Percentiles rank a stretch among this genome's conserved stretches.
Evolutionary conservation across 2,329 filamentous ascomycete species (phyloP).

Genomic region (Claviceps capensis): DNA sequence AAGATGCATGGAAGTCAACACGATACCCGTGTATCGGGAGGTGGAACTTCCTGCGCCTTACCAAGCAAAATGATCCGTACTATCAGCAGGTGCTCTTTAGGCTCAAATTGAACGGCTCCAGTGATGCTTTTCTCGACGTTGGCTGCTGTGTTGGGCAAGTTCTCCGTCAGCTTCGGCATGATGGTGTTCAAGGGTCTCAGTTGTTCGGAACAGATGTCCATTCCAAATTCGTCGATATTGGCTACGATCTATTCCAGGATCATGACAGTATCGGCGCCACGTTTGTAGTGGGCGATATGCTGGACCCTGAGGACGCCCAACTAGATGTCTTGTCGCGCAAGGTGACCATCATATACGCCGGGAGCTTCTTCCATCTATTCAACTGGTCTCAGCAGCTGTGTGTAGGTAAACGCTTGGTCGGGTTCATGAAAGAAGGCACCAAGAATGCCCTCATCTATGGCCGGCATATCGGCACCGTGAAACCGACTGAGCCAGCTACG

Average conservation of each 20-base stretch:
- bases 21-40: conserved; percentile 33
- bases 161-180: conserved; percentile 33
- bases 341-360: conserved; percentile 34
- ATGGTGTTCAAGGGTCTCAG: conserved; percentile 33
- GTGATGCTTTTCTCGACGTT: conserved; percentile 31
- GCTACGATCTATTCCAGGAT: conserved; percentile 52
- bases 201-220: conserved; percentile 38
- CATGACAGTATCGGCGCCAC: conserved; percentile 28
- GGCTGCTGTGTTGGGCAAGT: conserved; percentile 38
- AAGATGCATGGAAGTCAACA: conserved; percentile 31
- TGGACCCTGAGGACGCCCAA: conserved; percentile 25
- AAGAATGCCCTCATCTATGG: conserved; percentile 35
- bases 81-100: conserved; percentile 29
- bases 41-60: conserved; percentile 34
- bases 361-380: conserved; percentile 37
- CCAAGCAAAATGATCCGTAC: conserved; percentile 25
- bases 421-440: conserved; percentile 30
- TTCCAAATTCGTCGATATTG: conserved; percentile 38
- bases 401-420: conserved; percentile 29
- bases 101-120: conserved; percentile 23
- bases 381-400: conserved; percentile 32
- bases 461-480: conserved; percentile 31
- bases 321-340: conserved; percentile 22
- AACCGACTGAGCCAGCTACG: conserved; percentile 11
- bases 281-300: conserved; percentile 38